phyloP scores from a whole-genome alignment of 108 stramenopile genomes.

The Nitzschia palea region DNA sequence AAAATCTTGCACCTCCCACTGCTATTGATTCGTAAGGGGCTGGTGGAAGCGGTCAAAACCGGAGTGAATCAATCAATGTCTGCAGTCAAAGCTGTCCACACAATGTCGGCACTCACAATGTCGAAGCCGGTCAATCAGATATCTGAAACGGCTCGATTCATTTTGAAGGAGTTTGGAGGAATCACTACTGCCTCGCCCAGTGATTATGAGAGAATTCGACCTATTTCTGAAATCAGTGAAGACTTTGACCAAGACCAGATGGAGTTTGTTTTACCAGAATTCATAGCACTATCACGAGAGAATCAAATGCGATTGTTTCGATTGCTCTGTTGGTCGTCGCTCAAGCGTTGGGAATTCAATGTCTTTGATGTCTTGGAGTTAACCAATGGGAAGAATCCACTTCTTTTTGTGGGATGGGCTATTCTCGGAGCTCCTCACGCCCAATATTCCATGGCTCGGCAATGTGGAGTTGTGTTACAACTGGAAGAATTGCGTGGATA shows the following conservation, averaged over 20 bases:
- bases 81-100: background rate
- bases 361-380: conserved; percentile 22
- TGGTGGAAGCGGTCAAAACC: too few relatives aligned
- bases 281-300: background rate
- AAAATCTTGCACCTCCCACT: background rate
- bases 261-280: background rate
- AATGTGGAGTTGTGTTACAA: background rate
- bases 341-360: conserved; percentile 36
- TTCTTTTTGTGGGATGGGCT: conserved; percentile 34
- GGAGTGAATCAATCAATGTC: background rate
- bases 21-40: background rate
- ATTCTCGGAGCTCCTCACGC: conserved; percentile 33
- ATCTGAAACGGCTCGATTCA: background rate
- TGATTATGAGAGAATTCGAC: background rate
- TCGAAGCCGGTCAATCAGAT: background rate
- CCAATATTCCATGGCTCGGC: conserved; percentile 32
- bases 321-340: conserved; percentile 43
- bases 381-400: conserved; percentile 22
- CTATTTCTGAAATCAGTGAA: background rate
- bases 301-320: background rate
- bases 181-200: background rate
- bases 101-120: too few relatives aligned
- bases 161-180: conserved; percentile 8
- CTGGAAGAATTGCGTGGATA: conserved; percentile 7
- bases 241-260: background rate